These are phyloP conservation scores for Paecilomyces variotii DNA, from an alignment of 2,329 filamentous ascomycete species.

Conservation along the genomic window DNA sequence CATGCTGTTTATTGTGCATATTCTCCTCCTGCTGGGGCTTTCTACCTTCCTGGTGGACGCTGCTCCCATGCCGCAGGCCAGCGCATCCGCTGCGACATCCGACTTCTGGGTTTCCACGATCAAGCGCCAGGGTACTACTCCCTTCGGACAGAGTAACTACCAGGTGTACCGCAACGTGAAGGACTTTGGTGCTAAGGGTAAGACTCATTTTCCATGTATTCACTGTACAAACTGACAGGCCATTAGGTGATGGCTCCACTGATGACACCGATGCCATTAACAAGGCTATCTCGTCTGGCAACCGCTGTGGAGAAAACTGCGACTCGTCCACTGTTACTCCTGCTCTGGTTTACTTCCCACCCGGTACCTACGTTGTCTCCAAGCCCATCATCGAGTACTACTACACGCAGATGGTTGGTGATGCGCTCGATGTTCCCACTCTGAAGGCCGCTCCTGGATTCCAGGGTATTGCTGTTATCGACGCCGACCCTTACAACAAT, in stretches of 20 bases:
- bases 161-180: slow-evolving; percentile 69
- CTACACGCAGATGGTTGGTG: slow-evolving; percentile 88
- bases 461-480: slow-evolving; percentile 77
- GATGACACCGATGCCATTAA: slow-evolving; percentile 92
- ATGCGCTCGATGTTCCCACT: slow-evolving; percentile 62
- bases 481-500: slow-evolving; percentile 73
- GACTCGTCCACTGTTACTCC: slow-evolving; percentile 78
- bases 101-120: slow-evolving; percentile 67
- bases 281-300: slow-evolving; percentile 65
- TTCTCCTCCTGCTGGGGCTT: slow-evolving; percentile 24
- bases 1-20: slow-evolving; percentile 14
- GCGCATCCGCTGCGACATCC: slow-evolving; percentile 21
- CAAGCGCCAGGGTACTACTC: slow-evolving; percentile 58
- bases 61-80: slow-evolving; percentile 17
- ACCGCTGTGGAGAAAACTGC: slow-evolving; percentile 72
- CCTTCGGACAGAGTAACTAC: slow-evolving; percentile 56
- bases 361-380: slow-evolving; percentile 77
- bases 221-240: slow-evolving; percentile 8
- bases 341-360: slow-evolving; percentile 84
- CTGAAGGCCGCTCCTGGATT: slow-evolving; percentile 69
- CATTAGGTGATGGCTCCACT: slow-evolving; percentile 53
- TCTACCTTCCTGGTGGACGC: slow-evolving; percentile 22
- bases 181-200: slow-evolving; percentile 65
- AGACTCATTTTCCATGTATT: slow-evolving; percentile 28
- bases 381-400: slow-evolving; percentile 76